Conservation (phyloP, 1,284 basidiomycete genomes). For the Apiotrichum porosum region DNA sequence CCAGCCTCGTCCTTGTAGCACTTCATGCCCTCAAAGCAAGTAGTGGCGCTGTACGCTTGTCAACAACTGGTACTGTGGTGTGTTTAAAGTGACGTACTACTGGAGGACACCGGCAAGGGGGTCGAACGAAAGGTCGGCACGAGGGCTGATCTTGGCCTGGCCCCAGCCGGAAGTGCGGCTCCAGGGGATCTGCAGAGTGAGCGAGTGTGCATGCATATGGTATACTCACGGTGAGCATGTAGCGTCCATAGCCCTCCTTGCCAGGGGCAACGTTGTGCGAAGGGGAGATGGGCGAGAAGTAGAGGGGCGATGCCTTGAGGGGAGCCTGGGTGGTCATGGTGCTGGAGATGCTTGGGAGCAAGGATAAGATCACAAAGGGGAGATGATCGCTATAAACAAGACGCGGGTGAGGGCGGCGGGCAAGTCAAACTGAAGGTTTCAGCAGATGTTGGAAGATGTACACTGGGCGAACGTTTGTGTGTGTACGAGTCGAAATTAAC, state of each 20-base stretch:
- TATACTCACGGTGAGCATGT: constrained; percentile 33
- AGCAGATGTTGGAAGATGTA: no score
- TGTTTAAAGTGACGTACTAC: constrained; percentile 24
- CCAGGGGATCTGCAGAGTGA: constrained; percentile 26
- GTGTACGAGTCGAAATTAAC: no score
- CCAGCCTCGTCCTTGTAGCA: constrained; percentile 42
- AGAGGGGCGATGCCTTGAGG: constrained; percentile 33
- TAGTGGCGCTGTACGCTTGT: constrained; percentile 25
- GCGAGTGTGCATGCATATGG: constrained; percentile 26
- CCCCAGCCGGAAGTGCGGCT: constrained; percentile 37
- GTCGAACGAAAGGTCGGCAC: constrained; percentile 35
- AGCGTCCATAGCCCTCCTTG: constrained; percentile 22
- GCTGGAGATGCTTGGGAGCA: no score
- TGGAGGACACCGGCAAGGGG: constrained; percentile 43
- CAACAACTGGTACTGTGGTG: background rate
- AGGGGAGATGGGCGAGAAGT: constrained; percentile 37
- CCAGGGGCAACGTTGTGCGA: constrained; percentile 21
- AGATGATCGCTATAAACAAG: no score
- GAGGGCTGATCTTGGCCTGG: constrained; percentile 38
- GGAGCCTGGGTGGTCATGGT: constrained; percentile 8
- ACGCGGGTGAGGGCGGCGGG: no score
- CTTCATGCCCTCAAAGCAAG: constrained; percentile 50
- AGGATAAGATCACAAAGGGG: no score
- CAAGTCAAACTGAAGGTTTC: no score
- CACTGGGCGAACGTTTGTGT: no score